A percentile compares a stretch with the other conserved stretches of the same genome.
Conservation (phyloP, 352 stramenopile genomes). For the Plasmopara viticola region DNA sequence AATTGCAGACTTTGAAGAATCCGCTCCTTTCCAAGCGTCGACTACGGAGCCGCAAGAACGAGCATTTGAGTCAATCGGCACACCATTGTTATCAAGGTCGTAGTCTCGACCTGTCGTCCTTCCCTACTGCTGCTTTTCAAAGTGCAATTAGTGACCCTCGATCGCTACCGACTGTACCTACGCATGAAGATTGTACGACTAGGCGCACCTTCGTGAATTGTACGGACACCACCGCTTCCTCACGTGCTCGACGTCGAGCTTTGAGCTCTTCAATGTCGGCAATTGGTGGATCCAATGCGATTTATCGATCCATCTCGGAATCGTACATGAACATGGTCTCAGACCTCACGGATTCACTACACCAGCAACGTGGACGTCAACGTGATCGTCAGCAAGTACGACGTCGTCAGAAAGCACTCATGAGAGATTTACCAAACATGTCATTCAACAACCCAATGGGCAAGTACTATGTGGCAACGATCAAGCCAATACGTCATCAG, state of each 20-base stretch:
- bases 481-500: slow-evolving; percentile 38
- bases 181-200: slow-evolving; percentile 14
- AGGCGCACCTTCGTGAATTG: slow-evolving; percentile 8
- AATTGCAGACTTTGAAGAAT: slow-evolving; percentile 17
- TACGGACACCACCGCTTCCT: slow-evolving; percentile 5
- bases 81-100: slow-evolving; percentile 18
- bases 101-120: slow-evolving; percentile 17
- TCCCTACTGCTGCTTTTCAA: slow-evolving; percentile 14
- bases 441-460: slow-evolving; percentile 49
- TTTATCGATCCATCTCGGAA: slow-evolving; percentile 38
- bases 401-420: slow-evolving; percentile 39
- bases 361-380: slow-evolving; percentile 37
- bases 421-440: slow-evolving; percentile 76
- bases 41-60: slow-evolving; percentile 16
- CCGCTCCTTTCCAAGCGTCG: slow-evolving; percentile 11
- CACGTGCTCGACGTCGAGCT: slow-evolving; percentile 31
- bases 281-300: slow-evolving; percentile 16
- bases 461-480: slow-evolving; percentile 54
- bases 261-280: slow-evolving; percentile 29
- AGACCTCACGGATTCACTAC: slow-evolving; percentile 33
- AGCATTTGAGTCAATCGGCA: slow-evolving; percentile 16
- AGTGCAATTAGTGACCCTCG: slow-evolving; percentile 17
- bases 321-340: slow-evolving; percentile 38
- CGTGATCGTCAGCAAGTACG: slow-evolving; percentile 45
- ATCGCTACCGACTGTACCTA: slow-evolving; percentile 6